These are phyloP conservation scores for Sordariomycetes sp. DNA, from an alignment of 2,329 filamentous ascomycete genomes.

Conservation along the genomic window DNA sequence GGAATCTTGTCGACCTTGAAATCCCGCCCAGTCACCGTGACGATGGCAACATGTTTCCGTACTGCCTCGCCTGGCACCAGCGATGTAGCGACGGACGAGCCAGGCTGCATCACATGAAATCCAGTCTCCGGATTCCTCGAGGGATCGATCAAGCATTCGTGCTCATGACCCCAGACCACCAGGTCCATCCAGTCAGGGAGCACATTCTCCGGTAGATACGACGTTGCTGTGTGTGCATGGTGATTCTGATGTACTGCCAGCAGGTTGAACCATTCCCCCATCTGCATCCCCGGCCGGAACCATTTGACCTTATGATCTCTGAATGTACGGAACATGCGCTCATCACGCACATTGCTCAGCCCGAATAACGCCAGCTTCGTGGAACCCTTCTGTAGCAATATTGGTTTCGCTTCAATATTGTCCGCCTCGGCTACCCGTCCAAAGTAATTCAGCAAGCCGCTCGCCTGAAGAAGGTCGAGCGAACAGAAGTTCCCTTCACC, in stretches of 20 bases:
- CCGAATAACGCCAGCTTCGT: slow-evolving; percentile 93
- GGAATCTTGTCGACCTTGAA: slow-evolving; percentile 75
- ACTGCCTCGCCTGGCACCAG: slow-evolving; percentile 83
- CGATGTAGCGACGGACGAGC: slow-evolving; percentile 92
- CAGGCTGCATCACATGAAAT: slow-evolving; percentile 95
- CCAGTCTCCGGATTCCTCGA: slow-evolving; percentile 74
- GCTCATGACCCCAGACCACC: slow-evolving; percentile 94
- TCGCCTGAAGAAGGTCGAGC: slow-evolving; percentile 82
- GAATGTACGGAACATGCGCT: slow-evolving; percentile 89
- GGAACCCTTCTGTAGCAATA: slow-evolving; percentile 83
- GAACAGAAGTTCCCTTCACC: slow-evolving; percentile 89
- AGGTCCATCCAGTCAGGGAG: slow-evolving; percentile 86
- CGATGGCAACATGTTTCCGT: slow-evolving; percentile 79
- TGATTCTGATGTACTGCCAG: slow-evolving; percentile 96
- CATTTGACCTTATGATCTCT: slow-evolving; percentile 90
- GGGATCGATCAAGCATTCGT: slow-evolving; percentile 89
- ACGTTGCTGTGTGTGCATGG: slow-evolving; percentile 80
- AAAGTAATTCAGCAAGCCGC: slow-evolving; percentile 92
- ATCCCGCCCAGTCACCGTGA: slow-evolving; percentile 74
- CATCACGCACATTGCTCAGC: slow-evolving; percentile 91
- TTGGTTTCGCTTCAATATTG: slow-evolving; percentile 85
- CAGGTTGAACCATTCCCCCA: slow-evolving; percentile 89
- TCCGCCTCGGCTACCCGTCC: slow-evolving; percentile 86
- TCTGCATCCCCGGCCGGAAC: slow-evolving; percentile 72
- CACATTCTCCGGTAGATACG: slow-evolving; percentile 91